phyloP scores from a whole-genome alignment of 1,284 basidiomycete species.

The Hymenochaete sp. region DNA sequence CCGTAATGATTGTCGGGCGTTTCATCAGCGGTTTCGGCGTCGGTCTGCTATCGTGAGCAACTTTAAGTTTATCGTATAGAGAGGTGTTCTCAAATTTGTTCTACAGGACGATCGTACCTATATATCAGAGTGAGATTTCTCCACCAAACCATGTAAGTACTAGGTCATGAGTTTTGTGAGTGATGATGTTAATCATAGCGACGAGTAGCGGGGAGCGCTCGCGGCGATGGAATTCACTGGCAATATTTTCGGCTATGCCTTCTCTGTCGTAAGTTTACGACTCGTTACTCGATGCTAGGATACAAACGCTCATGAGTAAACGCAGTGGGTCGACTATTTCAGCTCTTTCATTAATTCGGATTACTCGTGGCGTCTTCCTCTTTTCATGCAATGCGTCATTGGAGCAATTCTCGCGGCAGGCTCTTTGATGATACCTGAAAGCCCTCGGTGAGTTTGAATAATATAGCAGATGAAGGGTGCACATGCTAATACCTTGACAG shows the following conservation, averaged over 20 bases:
- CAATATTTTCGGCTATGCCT: conserved; percentile 91
- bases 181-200: conserved; percentile 16
- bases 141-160: conserved; percentile 79
- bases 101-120: conserved; percentile 86
- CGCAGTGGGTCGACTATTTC: conserved; percentile 92
- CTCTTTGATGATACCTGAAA: conserved; percentile 86
- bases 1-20: conserved; percentile 81
- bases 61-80: conserved; percentile 9
- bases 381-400: conserved; percentile 85
- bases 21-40: conserved; percentile 90
- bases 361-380: conserved; percentile 75
- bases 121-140: conserved; percentile 96
- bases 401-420: conserved; percentile 78
- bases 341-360: conserved; percentile 83
- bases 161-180: conserved; percentile 3
- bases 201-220: conserved; percentile 68
- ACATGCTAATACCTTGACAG: conserved; percentile 31
- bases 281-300: too few relatives aligned
- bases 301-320: neutral
- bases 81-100: conserved; percentile 5
- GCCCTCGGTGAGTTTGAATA: conserved; percentile 55
- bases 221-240: conserved; percentile 97
- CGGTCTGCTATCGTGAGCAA: conserved; percentile 76
- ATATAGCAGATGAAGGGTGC: neutral
- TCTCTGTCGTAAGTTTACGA: conserved; percentile 69